Evolutionary conservation across 345 rosid species (phyloP).

Genomic region (Boechera divaricarpa): DNA sequence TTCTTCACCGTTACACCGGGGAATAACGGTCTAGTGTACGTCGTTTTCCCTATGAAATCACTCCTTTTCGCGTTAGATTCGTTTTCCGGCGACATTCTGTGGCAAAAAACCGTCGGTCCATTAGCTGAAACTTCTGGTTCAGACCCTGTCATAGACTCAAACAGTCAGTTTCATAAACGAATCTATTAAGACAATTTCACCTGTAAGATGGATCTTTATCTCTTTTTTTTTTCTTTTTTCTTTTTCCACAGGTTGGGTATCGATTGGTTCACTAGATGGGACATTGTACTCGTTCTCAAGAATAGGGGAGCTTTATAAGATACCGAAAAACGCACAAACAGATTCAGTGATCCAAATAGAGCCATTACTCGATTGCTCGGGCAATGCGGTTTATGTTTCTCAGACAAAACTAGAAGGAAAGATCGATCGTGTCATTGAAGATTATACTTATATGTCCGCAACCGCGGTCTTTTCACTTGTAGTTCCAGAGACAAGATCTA

Average conservation of each 20-base stretch:
- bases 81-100: slow-evolving; percentile 65
- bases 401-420: slow-evolving; percentile 71
- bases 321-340: slow-evolving; percentile 44
- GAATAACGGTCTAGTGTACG: slow-evolving; percentile 73
- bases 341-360: slow-evolving; percentile 64
- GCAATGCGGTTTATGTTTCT: slow-evolving; percentile 67
- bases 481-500: slow-evolving; percentile 71
- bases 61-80: slow-evolving; percentile 67
- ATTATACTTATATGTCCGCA: slow-evolving; percentile 58
- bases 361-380: slow-evolving; percentile 76
- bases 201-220: slow-evolving; percentile 8
- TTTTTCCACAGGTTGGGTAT: slow-evolving; percentile 64
- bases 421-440: slow-evolving; percentile 46
- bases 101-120: slow-evolving; percentile 78
- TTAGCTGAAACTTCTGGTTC: slow-evolving; percentile 50
- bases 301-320: slow-evolving; percentile 62
- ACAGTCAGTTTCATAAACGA: slow-evolving; percentile 50
- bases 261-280: slow-evolving; percentile 88
- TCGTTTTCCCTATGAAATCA: slow-evolving; percentile 58
- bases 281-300: slow-evolving; percentile 79
- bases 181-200: background rate
- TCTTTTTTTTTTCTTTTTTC: background rate
- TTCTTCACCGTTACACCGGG: slow-evolving; percentile 70
- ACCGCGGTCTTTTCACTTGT: slow-evolving; percentile 62
- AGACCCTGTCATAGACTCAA: slow-evolving; percentile 65